phyloP scores from a whole-genome alignment of 2,329 filamentous ascomycete genomes.

The Exserohilum turcica region DNA sequence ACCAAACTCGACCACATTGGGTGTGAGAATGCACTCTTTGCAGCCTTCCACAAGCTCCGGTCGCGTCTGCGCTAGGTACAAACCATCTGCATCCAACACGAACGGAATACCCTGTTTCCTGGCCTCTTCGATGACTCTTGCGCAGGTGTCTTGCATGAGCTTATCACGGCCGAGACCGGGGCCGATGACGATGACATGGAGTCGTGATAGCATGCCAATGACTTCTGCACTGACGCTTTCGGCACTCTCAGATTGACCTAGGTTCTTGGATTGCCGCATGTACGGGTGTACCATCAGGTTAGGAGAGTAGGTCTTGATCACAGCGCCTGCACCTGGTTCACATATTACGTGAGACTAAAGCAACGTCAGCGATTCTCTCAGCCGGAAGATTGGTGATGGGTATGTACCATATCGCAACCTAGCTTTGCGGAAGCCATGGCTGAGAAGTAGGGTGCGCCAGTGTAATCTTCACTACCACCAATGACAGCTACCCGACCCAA shows the following conservation, averaged over 20 bases:
- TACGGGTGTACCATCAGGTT: conserved; percentile 98
- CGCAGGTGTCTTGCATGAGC: conserved; percentile 86
- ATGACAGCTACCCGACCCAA: conserved; percentile 91
- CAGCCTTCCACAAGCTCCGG: conserved; percentile 82
- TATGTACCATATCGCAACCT: conserved; percentile 82
- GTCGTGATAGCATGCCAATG: conserved; percentile 77
- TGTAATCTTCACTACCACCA: conserved; percentile 94
- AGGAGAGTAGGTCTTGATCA: conserved; percentile 97
- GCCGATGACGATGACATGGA: conserved; percentile 92
- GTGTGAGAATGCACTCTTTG: conserved; percentile 83
- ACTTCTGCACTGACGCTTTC: conserved; percentile 71
- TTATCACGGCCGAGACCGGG: conserved; percentile 89
- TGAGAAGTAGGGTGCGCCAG: conserved; percentile 96
- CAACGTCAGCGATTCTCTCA: conserved; percentile 20
- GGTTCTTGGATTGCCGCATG: conserved; percentile 76
- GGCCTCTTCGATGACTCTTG: conserved; percentile 78
- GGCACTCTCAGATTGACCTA: conserved; percentile 60
- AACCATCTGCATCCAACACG: conserved; percentile 88
- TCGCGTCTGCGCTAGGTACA: conserved; percentile 75
- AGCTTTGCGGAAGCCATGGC: conserved; percentile 93
- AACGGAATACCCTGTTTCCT: conserved; percentile 73
- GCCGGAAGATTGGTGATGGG: not conserved
- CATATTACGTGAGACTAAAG: conserved; percentile 88
- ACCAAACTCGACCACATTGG: conserved; percentile 92
- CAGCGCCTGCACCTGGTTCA: conserved; percentile 78